Evolutionary conservation across 1,284 basidiomycete species (phyloP).

Genomic region (Sporisorium iseilematis-ciliati): DNA sequence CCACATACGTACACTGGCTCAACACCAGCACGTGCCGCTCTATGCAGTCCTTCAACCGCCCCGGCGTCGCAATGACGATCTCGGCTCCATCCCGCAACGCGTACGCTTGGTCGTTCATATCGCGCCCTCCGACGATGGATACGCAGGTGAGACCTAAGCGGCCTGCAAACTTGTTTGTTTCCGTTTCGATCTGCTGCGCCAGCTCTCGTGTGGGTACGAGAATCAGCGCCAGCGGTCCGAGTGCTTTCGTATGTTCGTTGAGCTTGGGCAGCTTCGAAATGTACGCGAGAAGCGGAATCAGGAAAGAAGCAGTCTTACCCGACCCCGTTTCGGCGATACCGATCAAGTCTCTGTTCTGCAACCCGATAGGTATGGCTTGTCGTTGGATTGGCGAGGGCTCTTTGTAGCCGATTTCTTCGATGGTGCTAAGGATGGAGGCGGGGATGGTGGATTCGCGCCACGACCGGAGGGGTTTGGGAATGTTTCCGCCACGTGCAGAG

Average conservation of each 20-base stretch:
- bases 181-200: conserved; percentile 95
- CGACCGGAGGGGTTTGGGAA: conserved; percentile 89
- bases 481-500: conserved; percentile 85
- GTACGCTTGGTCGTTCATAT: conserved; percentile 96
- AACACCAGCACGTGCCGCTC: conserved; percentile 95
- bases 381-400: conserved; percentile 97
- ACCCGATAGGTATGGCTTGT: conserved; percentile 96
- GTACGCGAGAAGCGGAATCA: conserved; percentile 96
- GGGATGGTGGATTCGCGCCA: conserved; percentile 93
- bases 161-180: conserved; percentile 88
- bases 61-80: conserved; percentile 97
- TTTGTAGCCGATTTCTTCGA: conserved; percentile 92
- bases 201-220: conserved; percentile 96
- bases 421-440: conserved; percentile 80
- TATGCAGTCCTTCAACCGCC: conserved; percentile 95
- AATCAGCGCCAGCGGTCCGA: conserved; percentile 93
- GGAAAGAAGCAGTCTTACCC: conserved; percentile 99
- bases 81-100: conserved; percentile 94
- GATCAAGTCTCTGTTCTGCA: conserved; percentile 95
- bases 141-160: conserved; percentile 91
- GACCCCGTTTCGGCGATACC: conserved; percentile 96
- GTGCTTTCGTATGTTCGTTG: conserved; percentile 88
- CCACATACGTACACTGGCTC: conserved; percentile 94
- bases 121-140: conserved; percentile 93
- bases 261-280: conserved; percentile 87